These are phyloP conservation scores for Corinectria fuckeliana DNA, from an alignment of 2,329 filamentous ascomycete species.

Conservation along the genomic window DNA sequence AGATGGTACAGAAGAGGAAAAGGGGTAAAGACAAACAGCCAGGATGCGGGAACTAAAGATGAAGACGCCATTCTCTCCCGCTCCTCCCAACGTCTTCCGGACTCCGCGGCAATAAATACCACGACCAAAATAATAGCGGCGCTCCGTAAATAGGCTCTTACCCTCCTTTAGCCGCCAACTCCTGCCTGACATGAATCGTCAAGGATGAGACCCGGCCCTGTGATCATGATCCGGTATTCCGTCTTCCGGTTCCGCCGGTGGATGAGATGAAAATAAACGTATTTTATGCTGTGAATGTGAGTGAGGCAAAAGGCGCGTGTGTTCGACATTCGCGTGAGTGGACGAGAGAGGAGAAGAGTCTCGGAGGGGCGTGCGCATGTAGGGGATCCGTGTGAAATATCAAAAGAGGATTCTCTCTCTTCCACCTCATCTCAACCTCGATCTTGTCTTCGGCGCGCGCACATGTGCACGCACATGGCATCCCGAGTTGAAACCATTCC, in stretches of 20 bases:
- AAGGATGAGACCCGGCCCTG: neutral
- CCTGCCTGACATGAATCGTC: neutral
- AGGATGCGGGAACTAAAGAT: neutral
- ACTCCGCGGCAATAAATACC: neutral
- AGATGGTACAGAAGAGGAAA: neutral
- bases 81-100: neutral
- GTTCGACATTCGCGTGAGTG: constrained; percentile 20
- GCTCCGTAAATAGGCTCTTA: neutral
- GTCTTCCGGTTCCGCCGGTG: neutral
- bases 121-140: neutral
- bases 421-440: constrained; percentile 22
- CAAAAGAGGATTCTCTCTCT: constrained; percentile 35
- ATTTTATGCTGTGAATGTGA: constrained; percentile 7
- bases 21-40: neutral
- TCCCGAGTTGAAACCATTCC: constrained; percentile 36
- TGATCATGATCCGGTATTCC: neutral
- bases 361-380: constrained; percentile 13
- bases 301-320: constrained; percentile 10
- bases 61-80: neutral
- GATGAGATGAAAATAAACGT: neutral
- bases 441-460: constrained; percentile 23
- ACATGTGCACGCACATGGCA: constrained; percentile 23
- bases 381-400: constrained; percentile 36
- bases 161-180: neutral
- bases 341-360: constrained; percentile 5